phyloP scores from a whole-genome alignment of 208 protist species.

The Wallacemonas sp. region DNA sequence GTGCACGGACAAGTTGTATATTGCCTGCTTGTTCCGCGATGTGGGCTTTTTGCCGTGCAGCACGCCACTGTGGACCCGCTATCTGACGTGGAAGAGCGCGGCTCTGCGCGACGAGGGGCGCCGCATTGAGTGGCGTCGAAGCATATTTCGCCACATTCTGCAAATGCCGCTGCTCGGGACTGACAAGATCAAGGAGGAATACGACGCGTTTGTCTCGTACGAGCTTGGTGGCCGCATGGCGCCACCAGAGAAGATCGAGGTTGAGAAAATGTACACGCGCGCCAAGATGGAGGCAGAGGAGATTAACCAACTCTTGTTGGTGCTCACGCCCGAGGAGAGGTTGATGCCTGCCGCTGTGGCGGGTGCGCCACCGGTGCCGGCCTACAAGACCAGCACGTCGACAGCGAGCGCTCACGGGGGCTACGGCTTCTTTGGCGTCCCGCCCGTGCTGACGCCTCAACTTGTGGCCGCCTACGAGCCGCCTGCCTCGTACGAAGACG shows the following conservation, averaged over 20 bases:
- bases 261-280: conserved; percentile 45
- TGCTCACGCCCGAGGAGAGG: conserved; percentile 9
- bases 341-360: neutral
- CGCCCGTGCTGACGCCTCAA: conserved; percentile 5
- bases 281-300: conserved; percentile 46
- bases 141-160: conserved; percentile 69
- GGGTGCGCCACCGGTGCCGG: neutral
- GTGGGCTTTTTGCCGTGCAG: conserved; percentile 76
- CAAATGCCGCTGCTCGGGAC: conserved; percentile 65
- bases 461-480: conserved; percentile 5
- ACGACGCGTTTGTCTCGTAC: conserved; percentile 63
- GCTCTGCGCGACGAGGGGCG: conserved; percentile 38
- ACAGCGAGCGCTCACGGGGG: neutral
- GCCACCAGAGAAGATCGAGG: conserved; percentile 52
- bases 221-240: conserved; percentile 61
- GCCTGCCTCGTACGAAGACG: neutral
- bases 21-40: conserved; percentile 63
- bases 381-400: neutral
- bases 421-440: neutral
- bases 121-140: conserved; percentile 64
- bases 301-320: conserved; percentile 18
- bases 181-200: conserved; percentile 74
- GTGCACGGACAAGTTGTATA: too few species aligned
- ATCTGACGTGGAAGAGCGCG: conserved; percentile 56
- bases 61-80: conserved; percentile 71